Percentiles rank a stretch among this genome's conserved stretches.
phyloP scores from a whole-genome alignment of 2,329 filamentous ascomycete genomes.

The Tolypocladium guangdongense region DNA sequence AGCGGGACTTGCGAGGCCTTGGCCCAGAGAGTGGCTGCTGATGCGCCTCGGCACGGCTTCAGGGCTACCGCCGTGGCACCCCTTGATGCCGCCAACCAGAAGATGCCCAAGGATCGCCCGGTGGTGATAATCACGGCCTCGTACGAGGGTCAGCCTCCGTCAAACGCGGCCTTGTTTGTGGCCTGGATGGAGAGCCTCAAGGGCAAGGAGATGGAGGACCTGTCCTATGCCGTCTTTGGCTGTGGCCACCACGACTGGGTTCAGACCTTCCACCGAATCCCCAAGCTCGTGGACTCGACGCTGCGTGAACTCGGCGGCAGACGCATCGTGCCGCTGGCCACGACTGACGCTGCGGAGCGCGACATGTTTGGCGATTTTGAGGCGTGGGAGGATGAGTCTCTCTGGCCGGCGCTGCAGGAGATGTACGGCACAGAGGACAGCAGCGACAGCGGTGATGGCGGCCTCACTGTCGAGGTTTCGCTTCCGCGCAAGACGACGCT shows the following conservation, averaged over 20 bases:
- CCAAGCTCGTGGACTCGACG: slow-evolving; percentile 47
- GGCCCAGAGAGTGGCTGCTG: slow-evolving; percentile 49
- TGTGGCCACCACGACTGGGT: slow-evolving; percentile 50
- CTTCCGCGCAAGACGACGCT: slow-evolving; percentile 45
- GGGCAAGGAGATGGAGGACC: slow-evolving; percentile 38
- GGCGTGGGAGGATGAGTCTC: slow-evolving; percentile 49
- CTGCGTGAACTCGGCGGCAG: slow-evolving; percentile 27
- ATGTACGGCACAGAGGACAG: slow-evolving; percentile 26
- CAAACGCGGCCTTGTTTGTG: slow-evolving; percentile 60
- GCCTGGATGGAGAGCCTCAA: slow-evolving; percentile 50
- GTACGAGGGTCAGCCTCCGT: slow-evolving; percentile 64
- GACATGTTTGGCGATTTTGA: slow-evolving; percentile 61
- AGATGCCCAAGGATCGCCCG: slow-evolving; percentile 48
- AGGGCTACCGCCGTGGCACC: slow-evolving; percentile 38
- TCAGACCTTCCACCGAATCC: slow-evolving; percentile 56
- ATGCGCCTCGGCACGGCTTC: slow-evolving; percentile 50
- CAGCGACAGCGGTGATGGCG: slow-evolving; percentile 6
- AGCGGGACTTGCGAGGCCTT: slow-evolving; percentile 64
- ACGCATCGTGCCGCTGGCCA: slow-evolving; percentile 34
- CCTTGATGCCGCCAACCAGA: slow-evolving; percentile 51
- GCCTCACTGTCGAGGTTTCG: slow-evolving; percentile 36
- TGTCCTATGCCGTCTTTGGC: slow-evolving; percentile 59
- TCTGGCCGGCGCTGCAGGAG: slow-evolving; percentile 38
- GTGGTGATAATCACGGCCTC: slow-evolving; percentile 58
- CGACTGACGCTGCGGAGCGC: slow-evolving; percentile 48